These are phyloP conservation scores for Talaromyces borbonicus DNA, from an alignment of 495 filamentous ascomycete species.

Conservation along the genomic window DNA sequence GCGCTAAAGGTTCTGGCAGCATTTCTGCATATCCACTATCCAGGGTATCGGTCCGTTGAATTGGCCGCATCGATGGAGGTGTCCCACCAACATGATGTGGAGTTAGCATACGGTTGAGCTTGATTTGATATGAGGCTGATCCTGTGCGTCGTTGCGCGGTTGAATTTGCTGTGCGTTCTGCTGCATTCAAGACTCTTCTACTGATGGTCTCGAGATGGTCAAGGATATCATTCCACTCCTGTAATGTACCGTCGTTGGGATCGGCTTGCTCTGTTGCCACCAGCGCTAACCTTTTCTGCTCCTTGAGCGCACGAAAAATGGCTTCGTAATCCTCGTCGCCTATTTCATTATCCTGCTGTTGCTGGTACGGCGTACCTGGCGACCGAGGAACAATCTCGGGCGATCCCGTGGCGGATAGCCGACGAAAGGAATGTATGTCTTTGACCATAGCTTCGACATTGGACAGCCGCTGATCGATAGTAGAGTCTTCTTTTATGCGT, in stretches of 20 bases:
- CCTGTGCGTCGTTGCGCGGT: slow-evolving; percentile 5
- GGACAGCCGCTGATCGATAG: neutral
- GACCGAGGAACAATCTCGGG: neutral
- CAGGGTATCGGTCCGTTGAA: neutral
- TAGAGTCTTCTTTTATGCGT: neutral
- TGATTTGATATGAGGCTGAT: slow-evolving; percentile 2
- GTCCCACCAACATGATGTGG: slow-evolving; percentile 1
- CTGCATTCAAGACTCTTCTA: slow-evolving; percentile 2
- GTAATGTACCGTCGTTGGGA: neutral
- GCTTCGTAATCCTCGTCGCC: neutral
- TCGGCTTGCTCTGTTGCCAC: neutral
- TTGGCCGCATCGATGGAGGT: neutral
- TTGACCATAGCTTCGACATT: slow-evolving; percentile 5
- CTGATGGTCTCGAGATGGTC: neutral
- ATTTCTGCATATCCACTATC: slow-evolving; percentile 6
- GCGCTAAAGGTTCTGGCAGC: neutral
- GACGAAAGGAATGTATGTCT: slow-evolving; percentile 1
- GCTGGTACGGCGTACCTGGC: neutral
- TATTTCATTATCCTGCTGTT: neutral
- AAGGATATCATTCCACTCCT: slow-evolving; percentile 7
- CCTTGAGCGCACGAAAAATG: neutral
- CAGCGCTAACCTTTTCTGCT: slow-evolving; percentile 3
- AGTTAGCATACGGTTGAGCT: slow-evolving; percentile 1
- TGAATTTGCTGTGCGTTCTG: slow-evolving; percentile 2
- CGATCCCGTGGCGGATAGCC: neutral